Evolutionary conservation across 331 rosid species (phyloP).

Genomic region (Pyracantha coccinea): DNA sequence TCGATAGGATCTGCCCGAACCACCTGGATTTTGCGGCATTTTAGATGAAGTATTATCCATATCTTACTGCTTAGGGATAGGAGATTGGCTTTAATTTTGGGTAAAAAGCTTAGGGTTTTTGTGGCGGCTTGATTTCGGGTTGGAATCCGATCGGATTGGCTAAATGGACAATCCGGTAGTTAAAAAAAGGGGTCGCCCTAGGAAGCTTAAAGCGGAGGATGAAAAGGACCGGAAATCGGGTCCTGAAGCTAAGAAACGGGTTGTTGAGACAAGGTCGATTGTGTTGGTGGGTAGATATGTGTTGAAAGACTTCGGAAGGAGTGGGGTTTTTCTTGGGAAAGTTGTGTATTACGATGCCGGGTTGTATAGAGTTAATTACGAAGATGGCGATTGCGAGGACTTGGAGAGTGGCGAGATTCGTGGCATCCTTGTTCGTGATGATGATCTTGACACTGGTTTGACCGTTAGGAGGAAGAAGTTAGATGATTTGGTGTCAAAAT

Average conservation of each 20-base stretch:
- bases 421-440: constrained; percentile 33
- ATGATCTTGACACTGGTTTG: constrained; percentile 28
- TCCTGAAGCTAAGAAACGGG: constrained; percentile 39
- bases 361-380: constrained; percentile 61
- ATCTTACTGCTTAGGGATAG: background rate
- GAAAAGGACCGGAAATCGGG: constrained; percentile 32
- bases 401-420: constrained; percentile 76
- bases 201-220: constrained; percentile 56
- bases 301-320: constrained; percentile 54
- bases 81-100: background rate
- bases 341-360: constrained; percentile 61
- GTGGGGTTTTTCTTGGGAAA: constrained; percentile 66
- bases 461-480: constrained; percentile 35
- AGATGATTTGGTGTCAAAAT: constrained; percentile 30
- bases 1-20: constrained; percentile 28
- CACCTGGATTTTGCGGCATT: constrained; percentile 9
- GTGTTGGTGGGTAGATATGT: constrained; percentile 59
- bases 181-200: constrained; percentile 86
- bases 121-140: constrained; percentile 3
- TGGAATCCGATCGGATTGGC: constrained; percentile 12
- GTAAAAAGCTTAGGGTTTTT: constrained; percentile 16
- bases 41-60: constrained; percentile 6
- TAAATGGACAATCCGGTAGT: constrained; percentile 62
- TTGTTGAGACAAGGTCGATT: constrained; percentile 28
- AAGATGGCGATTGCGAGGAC: constrained; percentile 86